Evolutionary conservation across 2,329 filamentous ascomycete genomes (phyloP), one percentile per base, ranked within the genome.

Genomic region (Botryosphaeria agaves): DNA sequence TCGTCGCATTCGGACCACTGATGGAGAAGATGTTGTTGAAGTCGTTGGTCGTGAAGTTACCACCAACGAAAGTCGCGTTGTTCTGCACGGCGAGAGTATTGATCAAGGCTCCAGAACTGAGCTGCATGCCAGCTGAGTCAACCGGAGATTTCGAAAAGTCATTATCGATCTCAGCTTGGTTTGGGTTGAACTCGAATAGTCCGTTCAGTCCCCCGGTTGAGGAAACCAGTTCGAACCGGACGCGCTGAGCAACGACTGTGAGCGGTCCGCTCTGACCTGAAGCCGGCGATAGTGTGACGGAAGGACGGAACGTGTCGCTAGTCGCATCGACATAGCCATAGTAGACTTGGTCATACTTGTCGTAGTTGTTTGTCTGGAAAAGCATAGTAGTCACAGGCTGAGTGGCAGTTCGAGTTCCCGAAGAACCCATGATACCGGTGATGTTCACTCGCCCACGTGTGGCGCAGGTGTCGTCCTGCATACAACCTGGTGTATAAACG

Each of bases 261-360:
- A 89, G 60, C 32, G 68, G 61, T 2, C 63, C 55, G 19, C 73
- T 55, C 51, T 84, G 78, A 23, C 69, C 73, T 18, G 65, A 50
- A 14, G 72, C 59, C 4, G 87, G 79, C 0, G 72, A 66, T 26
- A 98, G 58, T 0, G 79, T 92, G 31, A 98, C 73, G 4, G 70
- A 71, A 9, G 87, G 83, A 25, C 74, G 74, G 61, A 94, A 94
- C 14, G 66, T 68, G 37, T 59, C 61, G 7, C 70, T 76, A 31
- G 69, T 73, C 32, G 75, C 74, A 47, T 95, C 83, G 32, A 98
- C 72, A 40, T 73, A 73, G 28, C 85, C 89, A 40, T 76, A 78
- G 55, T 84, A 93, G 34, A 98, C 74, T 41, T 81, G 75, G 48
- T 98, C 89, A 47, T 92, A 95, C 54, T 98, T 98, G 61, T 95